phyloP scores from a whole-genome alignment of 805 yeast genomes.

The Wickerhamiella qilinensis region DNA sequence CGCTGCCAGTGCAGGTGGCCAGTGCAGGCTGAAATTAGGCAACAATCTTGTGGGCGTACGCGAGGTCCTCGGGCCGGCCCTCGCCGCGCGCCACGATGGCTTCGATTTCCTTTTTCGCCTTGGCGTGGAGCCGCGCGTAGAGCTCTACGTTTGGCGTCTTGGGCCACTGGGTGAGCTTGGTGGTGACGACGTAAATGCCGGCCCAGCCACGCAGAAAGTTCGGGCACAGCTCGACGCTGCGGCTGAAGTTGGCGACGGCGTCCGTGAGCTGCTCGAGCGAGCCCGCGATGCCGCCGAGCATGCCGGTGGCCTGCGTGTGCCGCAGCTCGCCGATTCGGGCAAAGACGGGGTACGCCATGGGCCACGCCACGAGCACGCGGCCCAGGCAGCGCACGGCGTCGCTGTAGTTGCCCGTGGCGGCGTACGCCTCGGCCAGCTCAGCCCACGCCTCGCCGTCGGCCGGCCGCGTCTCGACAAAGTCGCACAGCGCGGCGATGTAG shows the following conservation, averaged over 20 bases:
- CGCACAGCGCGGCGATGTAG: slow-evolving; percentile 41
- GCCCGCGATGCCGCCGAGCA: slow-evolving; percentile 8
- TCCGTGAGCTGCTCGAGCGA: slow-evolving; percentile 13
- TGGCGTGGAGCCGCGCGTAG: slow-evolving; percentile 21
- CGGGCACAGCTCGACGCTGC: slow-evolving; percentile 66
- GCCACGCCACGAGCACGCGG: slow-evolving; percentile 53
- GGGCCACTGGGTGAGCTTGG: slow-evolving; percentile 11
- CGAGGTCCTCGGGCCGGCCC: slow-evolving; percentile 23
- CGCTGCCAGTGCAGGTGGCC: too few species aligned
- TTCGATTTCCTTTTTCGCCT: slow-evolving; percentile 26
- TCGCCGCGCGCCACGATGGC: slow-evolving; percentile 21
- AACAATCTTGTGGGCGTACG: slow-evolving; percentile 23
- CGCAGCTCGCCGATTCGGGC: slow-evolving; percentile 44
- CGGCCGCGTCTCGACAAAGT: slow-evolving; percentile 48
- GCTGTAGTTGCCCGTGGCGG: slow-evolving; percentile 40
- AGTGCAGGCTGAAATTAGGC: too few species aligned
- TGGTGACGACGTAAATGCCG: slow-evolving; percentile 31
- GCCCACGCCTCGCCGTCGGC: slow-evolving; percentile 65
- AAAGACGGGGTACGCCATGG: slow-evolving; percentile 52
- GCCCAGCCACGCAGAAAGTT: slow-evolving; percentile 58
- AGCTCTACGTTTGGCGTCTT: slow-evolving; percentile 14
- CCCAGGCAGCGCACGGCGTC: slow-evolving; percentile 51
- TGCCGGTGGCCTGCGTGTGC: slow-evolving; percentile 12
- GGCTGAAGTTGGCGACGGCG: slow-evolving; percentile 33
- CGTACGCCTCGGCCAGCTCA: slow-evolving; percentile 56